A percentile compares a stretch with the other conserved stretches of the same genome.
These are phyloP conservation scores for Phytophthora litchii DNA, from an alignment of 352 stramenopile species.

Conservation along the genomic window DNA sequence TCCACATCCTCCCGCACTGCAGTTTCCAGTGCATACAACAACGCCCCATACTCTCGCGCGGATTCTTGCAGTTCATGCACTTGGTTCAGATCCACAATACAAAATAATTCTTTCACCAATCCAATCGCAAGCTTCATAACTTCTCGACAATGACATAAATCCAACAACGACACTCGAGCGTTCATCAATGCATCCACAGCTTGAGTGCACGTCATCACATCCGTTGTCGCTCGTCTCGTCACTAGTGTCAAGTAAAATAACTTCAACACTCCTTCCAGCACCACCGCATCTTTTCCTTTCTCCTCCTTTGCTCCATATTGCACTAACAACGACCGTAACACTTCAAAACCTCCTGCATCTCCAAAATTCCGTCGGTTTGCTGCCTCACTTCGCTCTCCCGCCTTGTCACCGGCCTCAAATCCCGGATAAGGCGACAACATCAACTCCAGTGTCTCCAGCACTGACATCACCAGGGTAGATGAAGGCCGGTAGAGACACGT, in stretches of 20 bases:
- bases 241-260: constrained; percentile 76
- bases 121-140: constrained; percentile 69
- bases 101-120: constrained; percentile 80
- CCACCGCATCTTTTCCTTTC: constrained; percentile 18
- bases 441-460: constrained; percentile 66
- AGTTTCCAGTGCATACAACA: constrained; percentile 70
- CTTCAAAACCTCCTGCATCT: constrained; percentile 71
- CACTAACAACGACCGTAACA: constrained; percentile 70
- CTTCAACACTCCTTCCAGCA: constrained; percentile 59
- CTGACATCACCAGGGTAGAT: constrained; percentile 52
- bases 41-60: constrained; percentile 72
- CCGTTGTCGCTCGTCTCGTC: constrained; percentile 51
- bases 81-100: constrained; percentile 72
- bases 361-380: constrained; percentile 82
- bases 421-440: constrained; percentile 66
- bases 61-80: constrained; percentile 83
- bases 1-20: constrained; percentile 43
- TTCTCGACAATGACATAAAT: constrained; percentile 60
- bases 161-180: constrained; percentile 65
- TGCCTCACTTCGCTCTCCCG: constrained; percentile 67
- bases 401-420: constrained; percentile 62
- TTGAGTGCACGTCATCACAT: constrained; percentile 62
- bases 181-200: constrained; percentile 71
- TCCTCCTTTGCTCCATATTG: constrained; percentile 53
- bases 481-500: constrained; percentile 65